Evolutionary conservation across 805 yeast species (phyloP), one percentile per base, ranked within the genome.

Genomic region (Saccharomycopsis microspora): DNA sequence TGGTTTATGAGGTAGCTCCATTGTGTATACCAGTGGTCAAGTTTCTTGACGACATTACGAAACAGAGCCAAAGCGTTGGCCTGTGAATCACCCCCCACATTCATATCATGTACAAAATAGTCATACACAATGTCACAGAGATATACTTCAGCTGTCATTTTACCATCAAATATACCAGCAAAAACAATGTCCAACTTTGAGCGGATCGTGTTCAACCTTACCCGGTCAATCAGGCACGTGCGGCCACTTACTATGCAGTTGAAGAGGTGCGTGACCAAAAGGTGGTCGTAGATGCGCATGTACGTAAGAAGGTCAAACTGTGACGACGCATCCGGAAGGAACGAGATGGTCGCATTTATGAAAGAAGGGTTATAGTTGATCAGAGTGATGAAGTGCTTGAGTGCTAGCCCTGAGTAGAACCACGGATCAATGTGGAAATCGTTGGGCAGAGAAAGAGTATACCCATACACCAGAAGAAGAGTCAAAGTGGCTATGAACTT

Each of bases 91-190:
- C 10, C 8, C 8, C 36, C 36, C 38, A 35, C 36, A 34, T 34
- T 34, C 11, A 37, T 38, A 29, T 41, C 50, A 6, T 34, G 35
- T 4, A 50, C 36, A 37, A 51, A 49, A 35, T 45, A 51, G 28
- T 51, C 48, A 39, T 51, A 51, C 4, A 51, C 44, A 11, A 49
- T 48, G 28, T 51, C 52, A 35, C 52, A 46, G 6, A 51, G 41
- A 35, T 71, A 70, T 38, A 74, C 70, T 56, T 77, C 82, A 40
- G 78, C 71, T 5, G 76, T 75, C 69, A 76, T 75, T 44, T 82
- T 60, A 9, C 78, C 80, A 53, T 77, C 82, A 54, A 77, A 77
- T 51, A 75, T 75, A 19, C 81, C 76, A 1, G 81, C 70, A 36
- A 67, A 63, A 8, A 74, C 66, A 38, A 69, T 58, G 38, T 72